Evolutionary conservation across 1,284 basidiomycete genomes (phyloP).

Genomic region (Heterobasidion annosum): DNA sequence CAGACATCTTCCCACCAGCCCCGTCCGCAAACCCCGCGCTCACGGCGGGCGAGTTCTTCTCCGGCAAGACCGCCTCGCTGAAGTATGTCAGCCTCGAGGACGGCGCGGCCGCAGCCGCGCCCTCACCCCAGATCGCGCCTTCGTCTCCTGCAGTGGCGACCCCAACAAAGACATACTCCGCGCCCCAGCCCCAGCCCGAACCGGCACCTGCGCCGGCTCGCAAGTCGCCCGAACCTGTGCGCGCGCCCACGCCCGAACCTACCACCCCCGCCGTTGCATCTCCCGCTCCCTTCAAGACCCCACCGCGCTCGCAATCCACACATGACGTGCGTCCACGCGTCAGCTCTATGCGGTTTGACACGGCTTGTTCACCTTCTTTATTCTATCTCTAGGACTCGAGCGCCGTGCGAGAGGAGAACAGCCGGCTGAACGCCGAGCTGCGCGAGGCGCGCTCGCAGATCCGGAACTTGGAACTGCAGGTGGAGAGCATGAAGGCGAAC

Average conservation of each 20-base stretch:
- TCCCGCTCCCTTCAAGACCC: constrained; percentile 9
- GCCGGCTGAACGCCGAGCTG: constrained; percentile 51
- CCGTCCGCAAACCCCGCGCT: constrained; percentile 76
- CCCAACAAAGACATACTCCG: constrained; percentile 20
- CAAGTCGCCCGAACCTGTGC: constrained; percentile 17
- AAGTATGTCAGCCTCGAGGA: constrained; percentile 65
- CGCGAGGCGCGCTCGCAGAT: constrained; percentile 74
- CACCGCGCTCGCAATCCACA: constrained; percentile 9
- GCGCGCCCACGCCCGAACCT: constrained; percentile 19
- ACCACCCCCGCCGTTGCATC: constrained; percentile 5
- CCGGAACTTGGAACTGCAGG: constrained; percentile 71
- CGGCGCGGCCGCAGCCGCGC: constrained; percentile 34
- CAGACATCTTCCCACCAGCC: constrained; percentile 92
- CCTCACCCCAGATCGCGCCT: constrained; percentile 20
- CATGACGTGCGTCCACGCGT: neutral
- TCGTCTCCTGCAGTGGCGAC: constrained; percentile 10
- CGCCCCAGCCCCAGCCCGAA: constrained; percentile 25
- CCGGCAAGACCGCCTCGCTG: constrained; percentile 66
- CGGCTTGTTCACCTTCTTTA: neutral
- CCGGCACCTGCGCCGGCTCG: constrained; percentile 20
- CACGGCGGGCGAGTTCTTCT: constrained; percentile 80
- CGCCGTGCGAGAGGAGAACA: constrained; percentile 48
- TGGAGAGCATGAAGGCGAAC: constrained; percentile 69
- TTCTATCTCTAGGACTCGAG: constrained; percentile 7
- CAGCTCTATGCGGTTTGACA: neutral